Percentiles rank a stretch among this genome's conserved stretches.
phyloP scores from a whole-genome alignment of 1,139 yeast genomes.

The Magnusiomyces fungicola region DNA sequence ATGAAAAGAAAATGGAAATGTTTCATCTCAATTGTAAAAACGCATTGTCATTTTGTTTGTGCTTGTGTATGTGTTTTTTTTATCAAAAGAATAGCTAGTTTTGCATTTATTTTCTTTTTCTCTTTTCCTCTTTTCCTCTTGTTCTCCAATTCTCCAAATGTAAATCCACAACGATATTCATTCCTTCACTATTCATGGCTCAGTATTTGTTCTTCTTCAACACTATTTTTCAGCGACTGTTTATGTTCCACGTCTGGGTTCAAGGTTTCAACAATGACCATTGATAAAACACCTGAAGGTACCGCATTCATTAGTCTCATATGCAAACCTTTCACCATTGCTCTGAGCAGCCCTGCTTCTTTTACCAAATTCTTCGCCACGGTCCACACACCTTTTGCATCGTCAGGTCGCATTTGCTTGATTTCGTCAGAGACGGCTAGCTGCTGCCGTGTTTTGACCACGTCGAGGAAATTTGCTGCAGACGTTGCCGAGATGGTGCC shows the following conservation, averaged over 20 bases:
- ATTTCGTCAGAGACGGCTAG: slow-evolving; percentile 37
- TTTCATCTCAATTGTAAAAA: no score
- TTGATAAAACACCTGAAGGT: slow-evolving; percentile 36
- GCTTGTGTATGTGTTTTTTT: no score
- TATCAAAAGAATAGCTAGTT: slow-evolving; percentile 27
- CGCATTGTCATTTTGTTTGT: no score
- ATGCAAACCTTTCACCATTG: slow-evolving; percentile 35
- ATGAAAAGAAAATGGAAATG: not conserved
- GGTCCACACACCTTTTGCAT: slow-evolving; percentile 29
- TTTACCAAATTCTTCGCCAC: slow-evolving; percentile 33
- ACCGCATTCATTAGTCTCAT: slow-evolving; percentile 34
- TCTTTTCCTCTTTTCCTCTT: slow-evolving; percentile 22
- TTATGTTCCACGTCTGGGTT: slow-evolving; percentile 30
- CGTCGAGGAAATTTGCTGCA: slow-evolving; percentile 37
- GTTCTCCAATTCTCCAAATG: slow-evolving; percentile 4
- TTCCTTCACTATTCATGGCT: no score
- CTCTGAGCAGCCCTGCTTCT: slow-evolving; percentile 35
- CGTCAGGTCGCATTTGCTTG: slow-evolving; percentile 34
- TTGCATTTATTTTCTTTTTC: slow-evolving; percentile 40
- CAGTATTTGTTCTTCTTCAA: slow-evolving; percentile 14
- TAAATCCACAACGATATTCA: no score
- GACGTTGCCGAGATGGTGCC: slow-evolving; percentile 37
- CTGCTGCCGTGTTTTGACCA: slow-evolving; percentile 40
- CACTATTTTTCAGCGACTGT: not conserved
- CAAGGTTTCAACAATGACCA: slow-evolving; percentile 36